Percentiles rank a stretch among this genome's conserved stretches.
Conservation (phyloP, 169 alveolate species). For the Plasmodium adleri region DNA sequence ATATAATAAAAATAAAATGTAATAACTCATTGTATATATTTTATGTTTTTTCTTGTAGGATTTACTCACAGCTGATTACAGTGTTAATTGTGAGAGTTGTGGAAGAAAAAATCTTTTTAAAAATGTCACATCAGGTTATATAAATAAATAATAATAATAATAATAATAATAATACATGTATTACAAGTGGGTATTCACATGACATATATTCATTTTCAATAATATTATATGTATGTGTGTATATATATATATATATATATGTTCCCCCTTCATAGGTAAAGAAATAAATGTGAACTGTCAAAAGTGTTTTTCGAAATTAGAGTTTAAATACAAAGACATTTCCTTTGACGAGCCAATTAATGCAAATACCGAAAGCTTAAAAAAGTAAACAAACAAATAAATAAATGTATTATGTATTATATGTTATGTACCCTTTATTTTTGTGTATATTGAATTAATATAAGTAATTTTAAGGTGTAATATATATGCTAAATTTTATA, state of each 20-base stretch:
- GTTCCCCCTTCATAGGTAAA: slow-evolving; percentile 26
- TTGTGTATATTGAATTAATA: not conserved
- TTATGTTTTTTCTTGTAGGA: slow-evolving; percentile 36
- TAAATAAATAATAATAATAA: too few species aligned
- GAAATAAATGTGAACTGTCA: slow-evolving; percentile 54
- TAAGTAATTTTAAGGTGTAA: not conserved
- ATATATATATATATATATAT: not conserved
- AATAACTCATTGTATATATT: not conserved
- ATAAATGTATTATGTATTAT: not conserved
- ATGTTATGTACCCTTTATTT: not conserved
- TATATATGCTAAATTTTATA: not conserved
- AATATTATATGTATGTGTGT: not conserved
- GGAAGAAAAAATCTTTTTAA: slow-evolving; percentile 58
- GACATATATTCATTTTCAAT: too few species aligned
- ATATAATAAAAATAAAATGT: too few species aligned
- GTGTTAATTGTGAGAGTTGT: slow-evolving; percentile 55
- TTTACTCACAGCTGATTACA: slow-evolving; percentile 40
- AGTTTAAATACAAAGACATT: slow-evolving; percentile 47
- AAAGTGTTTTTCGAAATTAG: slow-evolving; percentile 57
- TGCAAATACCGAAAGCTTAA: slow-evolving; percentile 49
- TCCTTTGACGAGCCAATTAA: slow-evolving; percentile 43
- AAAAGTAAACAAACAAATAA: slow-evolving; percentile 34
- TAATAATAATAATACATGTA: too few species aligned
- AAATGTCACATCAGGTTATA: slow-evolving; percentile 59
- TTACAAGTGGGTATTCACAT: too few species aligned